Evolutionary conservation across 176 grass and related monocot species (phyloP), one percentile per base, ranked within the genome.

Genomic region (Bothriochloa decipiens): DNA sequence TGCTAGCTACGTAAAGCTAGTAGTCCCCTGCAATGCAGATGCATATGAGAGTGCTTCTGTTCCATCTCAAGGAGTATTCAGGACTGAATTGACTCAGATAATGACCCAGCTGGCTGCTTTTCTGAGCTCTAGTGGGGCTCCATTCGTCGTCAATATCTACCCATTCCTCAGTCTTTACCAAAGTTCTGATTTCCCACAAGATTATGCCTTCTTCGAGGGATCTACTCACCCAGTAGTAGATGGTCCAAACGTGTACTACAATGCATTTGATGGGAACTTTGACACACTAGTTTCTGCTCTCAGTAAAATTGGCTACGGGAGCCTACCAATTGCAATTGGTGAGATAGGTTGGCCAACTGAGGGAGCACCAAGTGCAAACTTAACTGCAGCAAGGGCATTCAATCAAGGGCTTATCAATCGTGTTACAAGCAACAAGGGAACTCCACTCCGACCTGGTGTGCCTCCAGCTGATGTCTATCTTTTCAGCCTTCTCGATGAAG

Each of bases 321-420:
- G 93, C 20, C 72, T 95, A 10, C 93, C 96, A 8, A 89, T 98
- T 64, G 89, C 96, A 64, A 87, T 95, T 50, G 96, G 93, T n/a
- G 96, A 95, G 65, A 90, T 98, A 7, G 93, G 96, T 62, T 98
- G 96, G 96, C 96, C 96, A 11, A 96, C 96, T 40, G 91, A 98
- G 28, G 96, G 96, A 87, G 96, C 93, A 74, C 74, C 89, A 18
- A 91, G 92, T 66, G 95, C 95, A 79, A 98, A 95, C 80, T 74
- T 98, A 84, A 95, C 82, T 64, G 96, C 96, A 20, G 96, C 96
- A 65, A 92, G 88, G 83, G 81, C 78, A 81, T 98, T 98, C 75
- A 98, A 94, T 74, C 93, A 98, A 85, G 96, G 96, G 46, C 90
- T 95, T 14, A 94, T 98, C 47, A 89, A 63, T 68, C 88, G 70